Percentiles rank a stretch among this genome's conserved stretches.
Evolutionary conservation across 192 early-diverging fungal species (phyloP).

Genomic region (Coemansia sp.): DNA sequence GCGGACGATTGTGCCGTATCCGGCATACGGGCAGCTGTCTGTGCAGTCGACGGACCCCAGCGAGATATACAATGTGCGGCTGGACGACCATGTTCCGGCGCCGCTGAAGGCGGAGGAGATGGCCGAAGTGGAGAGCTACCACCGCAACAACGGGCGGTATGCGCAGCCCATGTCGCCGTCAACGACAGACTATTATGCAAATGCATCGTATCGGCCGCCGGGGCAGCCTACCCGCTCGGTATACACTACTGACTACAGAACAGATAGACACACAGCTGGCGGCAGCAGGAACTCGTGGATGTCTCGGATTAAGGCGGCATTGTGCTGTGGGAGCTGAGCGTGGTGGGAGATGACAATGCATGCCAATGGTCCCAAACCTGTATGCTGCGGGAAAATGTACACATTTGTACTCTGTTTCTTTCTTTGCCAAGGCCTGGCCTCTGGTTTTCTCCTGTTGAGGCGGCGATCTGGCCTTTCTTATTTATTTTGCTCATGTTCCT

Average conservation of each 20-base stretch:
- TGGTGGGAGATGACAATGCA: background rate
- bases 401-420: no score
- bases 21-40: slow-evolving; percentile 17
- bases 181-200: slow-evolving; percentile 43
- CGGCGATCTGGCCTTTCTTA: slow-evolving; percentile 2
- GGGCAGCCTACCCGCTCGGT: slow-evolving; percentile 28
- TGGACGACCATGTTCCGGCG: slow-evolving; percentile 46
- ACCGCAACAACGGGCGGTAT: slow-evolving; percentile 14
- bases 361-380: background rate
- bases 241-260: slow-evolving; percentile 32
- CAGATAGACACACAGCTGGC: background rate
- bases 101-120: slow-evolving; percentile 47
- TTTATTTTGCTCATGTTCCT: slow-evolving; percentile 9
- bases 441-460: background rate
- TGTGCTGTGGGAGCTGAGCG: slow-evolving; percentile 32
- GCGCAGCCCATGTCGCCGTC: slow-evolving; percentile 22
- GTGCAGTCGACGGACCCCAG: slow-evolving; percentile 19
- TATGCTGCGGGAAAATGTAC: no score
- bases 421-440: background rate
- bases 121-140: slow-evolving; percentile 38
- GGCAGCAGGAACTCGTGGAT: slow-evolving; percentile 22
- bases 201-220: slow-evolving; percentile 44
- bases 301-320: slow-evolving; percentile 12
- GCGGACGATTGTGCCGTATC: slow-evolving; percentile 17
- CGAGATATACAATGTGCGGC: slow-evolving; percentile 48